Conservation (phyloP, 2,329 filamentous ascomycete species). For the Chrysoporthe deuterocubensis region DNA sequence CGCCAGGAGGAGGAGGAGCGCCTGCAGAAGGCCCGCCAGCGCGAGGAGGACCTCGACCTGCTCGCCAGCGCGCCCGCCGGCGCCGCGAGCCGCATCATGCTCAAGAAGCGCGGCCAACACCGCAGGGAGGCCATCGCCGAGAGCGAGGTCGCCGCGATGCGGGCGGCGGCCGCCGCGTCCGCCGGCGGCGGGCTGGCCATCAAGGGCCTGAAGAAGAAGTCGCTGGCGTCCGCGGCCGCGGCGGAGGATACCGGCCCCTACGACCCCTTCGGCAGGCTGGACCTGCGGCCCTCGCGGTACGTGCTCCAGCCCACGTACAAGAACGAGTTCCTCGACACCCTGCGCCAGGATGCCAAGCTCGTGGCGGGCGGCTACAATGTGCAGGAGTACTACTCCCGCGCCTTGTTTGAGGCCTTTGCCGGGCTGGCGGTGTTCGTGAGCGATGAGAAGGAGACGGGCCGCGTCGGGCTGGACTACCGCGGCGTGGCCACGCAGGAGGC, state of each 20-base stretch:
- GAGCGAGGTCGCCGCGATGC: conserved; percentile 44
- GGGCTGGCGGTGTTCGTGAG: conserved; percentile 86
- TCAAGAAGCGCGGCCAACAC: conserved; percentile 72
- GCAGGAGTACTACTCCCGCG: conserved; percentile 78
- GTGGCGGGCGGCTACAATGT: conserved; percentile 83
- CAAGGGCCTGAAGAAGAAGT: conserved; percentile 72
- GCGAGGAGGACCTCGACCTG: conserved; percentile 71
- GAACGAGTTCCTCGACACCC: conserved; percentile 72
- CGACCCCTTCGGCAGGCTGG: conserved; percentile 83
- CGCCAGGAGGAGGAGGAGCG: conserved; percentile 74
- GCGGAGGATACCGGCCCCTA: conserved; percentile 74
- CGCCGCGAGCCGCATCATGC: conserved; percentile 62
- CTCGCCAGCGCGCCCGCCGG: conserved; percentile 65
- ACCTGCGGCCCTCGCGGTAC: conserved; percentile 72
- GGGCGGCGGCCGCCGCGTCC: conserved; percentile 31
- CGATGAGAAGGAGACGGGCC: conserved; percentile 66
- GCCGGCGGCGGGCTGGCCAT: conserved; percentile 60
- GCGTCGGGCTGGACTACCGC: conserved; percentile 38
- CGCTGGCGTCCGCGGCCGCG: conserved; percentile 49
- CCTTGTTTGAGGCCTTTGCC: conserved; percentile 86
- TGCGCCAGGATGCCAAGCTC: conserved; percentile 67
- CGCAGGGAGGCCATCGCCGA: conserved; percentile 37
- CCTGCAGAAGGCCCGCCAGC: conserved; percentile 63
- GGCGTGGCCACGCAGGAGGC: conserved; percentile 42
- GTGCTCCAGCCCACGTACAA: conserved; percentile 71